Base-by-base conservation (phyloP, 75 land plant genomes). In the Cryptomeria japonica region DNA sequence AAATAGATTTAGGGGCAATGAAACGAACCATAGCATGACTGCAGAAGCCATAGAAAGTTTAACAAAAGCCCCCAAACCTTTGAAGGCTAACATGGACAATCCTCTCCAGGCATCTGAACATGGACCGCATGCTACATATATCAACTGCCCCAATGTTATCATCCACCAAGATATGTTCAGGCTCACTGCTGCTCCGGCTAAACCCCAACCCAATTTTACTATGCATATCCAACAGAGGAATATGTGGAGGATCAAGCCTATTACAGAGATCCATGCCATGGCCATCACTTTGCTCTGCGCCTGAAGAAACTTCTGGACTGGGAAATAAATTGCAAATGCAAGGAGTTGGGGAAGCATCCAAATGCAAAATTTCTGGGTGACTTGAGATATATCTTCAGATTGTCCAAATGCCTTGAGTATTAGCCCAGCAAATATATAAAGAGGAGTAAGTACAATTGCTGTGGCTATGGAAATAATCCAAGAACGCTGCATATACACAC, bases 401-500 rank as follows among this genome's bases (percentile, higher is more conserved):
- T 96, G 95, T 32, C 96, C 94, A 53, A 94, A 70, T 31, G 89
- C 86, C 10, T 84, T 90, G 1, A 96, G 90, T 15, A 96, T 51
- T 1, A 90, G 92, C 8, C 89, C 89, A 18, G 93, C 90, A 61
- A 86, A 93, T 25, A 95, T 37, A 89, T 90, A 96, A 39, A 96
- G 64, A 0, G 93, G 90, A 12, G 88, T 36, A 0, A 96, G 36
- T 46, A 86, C 41, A 15, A 90, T 19, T 87, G 92, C 90, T 0
- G 91, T 61, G 0, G 47, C 44, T 84, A 80, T 78, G 13, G 93
- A 90, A 49, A 94, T 91, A 38, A 96, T 87, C 87, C 91, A 88
- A 5, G 97, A 95, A 0, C 97, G 88, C 87, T 96, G 98, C 92
- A 96, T 84, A 87, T 93, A 94, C 5, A 95, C 86, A n/a, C 98